Base-by-base conservation (phyloP, 805 yeast species). In the Torulaspora indica region DNA sequence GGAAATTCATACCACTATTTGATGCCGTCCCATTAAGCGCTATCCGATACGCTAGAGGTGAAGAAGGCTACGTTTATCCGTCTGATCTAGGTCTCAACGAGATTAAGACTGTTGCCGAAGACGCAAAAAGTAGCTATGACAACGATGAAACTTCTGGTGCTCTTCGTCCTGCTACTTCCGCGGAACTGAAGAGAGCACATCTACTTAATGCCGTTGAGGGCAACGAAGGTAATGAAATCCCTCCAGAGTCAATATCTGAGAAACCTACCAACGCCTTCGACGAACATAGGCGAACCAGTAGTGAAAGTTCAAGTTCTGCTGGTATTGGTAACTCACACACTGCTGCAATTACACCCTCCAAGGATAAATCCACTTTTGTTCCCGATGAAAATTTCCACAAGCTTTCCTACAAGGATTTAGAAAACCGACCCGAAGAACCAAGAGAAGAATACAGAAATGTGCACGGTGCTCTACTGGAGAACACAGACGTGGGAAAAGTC, bases 11-110 rank as follows among this genome's bases (percentile, higher is more conserved):
- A 38, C 82, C 87, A 27, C 61, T 84, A 46, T 68, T 79, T 43
- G 88, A 85, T 42, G 66, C 74, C 33, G 87, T 85, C 42, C 95
- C 93, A 48, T 60, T 85, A 40, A 78, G 83, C 39, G 88, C 67
- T 3, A 63, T 71, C 30, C 51, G 57, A 18, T 58, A 61, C 42
- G 64, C 71, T 8, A 63, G 69, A 51, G 70, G 71, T 29, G 65
- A 73, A 49, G 32, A 60, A 10, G 67, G 69, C 5, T 65, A 59
- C 47, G 55, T 54, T n/a, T 84, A 84, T 58, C 87, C 89, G 54
- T 63, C 69, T 20, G 91, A 85, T 59, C 82, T 79, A 56, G 93
- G 93, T 31, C 60, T 55, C 49, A 66, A 70, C 42, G 87, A 85
- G 63, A 72, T 80, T 38, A 71, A 72, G 51, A 59, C 64, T 13